Conservation (phyloP, 768 basidiomycete species). For the Chalciporus chontae region DNA sequence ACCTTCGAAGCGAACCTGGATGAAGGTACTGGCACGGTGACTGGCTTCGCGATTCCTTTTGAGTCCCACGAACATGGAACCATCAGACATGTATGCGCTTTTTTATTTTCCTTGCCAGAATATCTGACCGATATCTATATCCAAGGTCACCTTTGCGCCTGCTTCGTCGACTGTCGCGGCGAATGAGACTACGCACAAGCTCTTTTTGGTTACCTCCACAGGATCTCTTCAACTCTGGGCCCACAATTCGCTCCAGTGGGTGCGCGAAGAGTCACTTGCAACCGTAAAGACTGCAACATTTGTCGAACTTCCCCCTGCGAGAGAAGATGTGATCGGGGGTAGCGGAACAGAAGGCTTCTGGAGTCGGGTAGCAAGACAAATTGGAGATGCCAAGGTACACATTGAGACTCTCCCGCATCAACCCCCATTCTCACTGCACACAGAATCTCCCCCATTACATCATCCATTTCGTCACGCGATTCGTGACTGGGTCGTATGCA, state of each 20-base stretch:
- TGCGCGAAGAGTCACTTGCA: slow-evolving; percentile 76
- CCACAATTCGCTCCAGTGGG: slow-evolving; percentile 60
- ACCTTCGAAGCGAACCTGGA: slow-evolving; percentile 48
- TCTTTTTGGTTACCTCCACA: slow-evolving; percentile 66
- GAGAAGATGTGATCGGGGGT: slow-evolving; percentile 21
- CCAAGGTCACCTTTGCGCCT: slow-evolving; percentile 50
- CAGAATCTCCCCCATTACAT: slow-evolving; percentile 73
- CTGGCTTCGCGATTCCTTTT: slow-evolving; percentile 60
- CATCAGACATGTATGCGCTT: slow-evolving; percentile 55
- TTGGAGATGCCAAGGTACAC: slow-evolving; percentile 54
- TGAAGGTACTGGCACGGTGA: slow-evolving; percentile 43
- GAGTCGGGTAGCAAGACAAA: slow-evolving; percentile 52
- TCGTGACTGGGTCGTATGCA: slow-evolving; percentile 65
- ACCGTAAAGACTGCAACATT: slow-evolving; percentile 62
- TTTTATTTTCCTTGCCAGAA: slow-evolving; percentile 1
- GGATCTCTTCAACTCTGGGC: slow-evolving; percentile 78
- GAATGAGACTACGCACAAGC: slow-evolving; percentile 34
- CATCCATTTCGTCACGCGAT: slow-evolving; percentile 62
- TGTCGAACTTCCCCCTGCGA: slow-evolving; percentile 70
- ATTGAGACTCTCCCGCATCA: not conserved
- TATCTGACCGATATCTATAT: not conserved
- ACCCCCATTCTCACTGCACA: not conserved
- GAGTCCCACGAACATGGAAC: slow-evolving; percentile 64
- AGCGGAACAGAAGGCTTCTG: slow-evolving; percentile 43
- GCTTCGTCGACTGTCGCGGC: slow-evolving; percentile 37